phyloP scores from a whole-genome alignment of 345 rosid species.

The rapeseed (Brassica napus) region Da-Ae NC_063447.1:51233501-51234000 shows the following conservation, averaged over 20 bases:
- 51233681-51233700: neutral
- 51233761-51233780: neutral
- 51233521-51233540: neutral
- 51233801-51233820: no score
- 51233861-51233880: neutral
- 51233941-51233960: neutral
- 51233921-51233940: no score
- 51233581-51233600: neutral
- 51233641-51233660: neutral
- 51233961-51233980: no score
- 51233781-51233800: no score
- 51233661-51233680: neutral
- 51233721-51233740: neutral
- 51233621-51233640: neutral
- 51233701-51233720: neutral
- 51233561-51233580: neutral
- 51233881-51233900: no score
- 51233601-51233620: no score
- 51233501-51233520: neutral
- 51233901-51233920: neutral
- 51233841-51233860: neutral
- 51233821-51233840: no score
- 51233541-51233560: neutral
- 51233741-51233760: neutral
- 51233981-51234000: no score